Evolutionary conservation across 345 rosid species (phyloP).

Genomic region (Eucalyptus rudis): DNA sequence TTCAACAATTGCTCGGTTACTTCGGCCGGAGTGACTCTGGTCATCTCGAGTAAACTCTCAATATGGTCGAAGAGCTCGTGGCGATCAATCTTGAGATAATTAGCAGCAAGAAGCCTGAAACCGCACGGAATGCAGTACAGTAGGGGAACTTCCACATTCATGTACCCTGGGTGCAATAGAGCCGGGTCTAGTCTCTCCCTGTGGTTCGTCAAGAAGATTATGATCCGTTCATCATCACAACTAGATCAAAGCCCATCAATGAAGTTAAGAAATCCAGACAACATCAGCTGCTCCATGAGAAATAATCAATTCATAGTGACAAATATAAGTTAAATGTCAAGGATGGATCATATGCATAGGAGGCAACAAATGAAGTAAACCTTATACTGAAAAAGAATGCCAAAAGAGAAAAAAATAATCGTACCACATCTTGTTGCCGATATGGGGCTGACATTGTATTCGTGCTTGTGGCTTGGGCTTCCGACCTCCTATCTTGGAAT

Average conservation of each 20-base stretch:
- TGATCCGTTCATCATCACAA: slow-evolving; percentile 64
- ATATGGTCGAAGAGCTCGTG: slow-evolving; percentile 8
- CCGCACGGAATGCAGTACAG: slow-evolving; percentile 38
- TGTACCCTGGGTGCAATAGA: slow-evolving; percentile 57
- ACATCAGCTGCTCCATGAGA: slow-evolving; percentile 11
- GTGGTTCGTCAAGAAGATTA: slow-evolving; percentile 61
- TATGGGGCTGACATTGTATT: not conserved
- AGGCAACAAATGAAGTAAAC: not conserved
- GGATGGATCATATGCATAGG: not conserved
- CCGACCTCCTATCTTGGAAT: no score
- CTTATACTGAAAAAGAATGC: not conserved
- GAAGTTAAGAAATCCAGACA: slow-evolving; percentile 47
- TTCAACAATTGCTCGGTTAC: slow-evolving; percentile 28
- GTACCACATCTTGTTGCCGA: not conserved
- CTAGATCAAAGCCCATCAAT: slow-evolving; percentile 66
- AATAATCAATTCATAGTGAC: no score
- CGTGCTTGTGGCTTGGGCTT: not conserved
- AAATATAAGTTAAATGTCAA: not conserved
- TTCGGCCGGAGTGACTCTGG: slow-evolving; percentile 31
- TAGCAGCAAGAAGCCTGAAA: slow-evolving; percentile 30
- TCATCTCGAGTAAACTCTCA: slow-evolving; percentile 2
- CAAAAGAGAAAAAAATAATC: no score
- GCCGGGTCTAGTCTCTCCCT: slow-evolving; percentile 66
- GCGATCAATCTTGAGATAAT: slow-evolving; percentile 13
- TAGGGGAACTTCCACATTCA: slow-evolving; percentile 79